These are phyloP conservation scores for Hymenoscyphus occultus DNA, from an alignment of 2,329 filamentous ascomycete species.

Conservation along the genomic window DNA sequence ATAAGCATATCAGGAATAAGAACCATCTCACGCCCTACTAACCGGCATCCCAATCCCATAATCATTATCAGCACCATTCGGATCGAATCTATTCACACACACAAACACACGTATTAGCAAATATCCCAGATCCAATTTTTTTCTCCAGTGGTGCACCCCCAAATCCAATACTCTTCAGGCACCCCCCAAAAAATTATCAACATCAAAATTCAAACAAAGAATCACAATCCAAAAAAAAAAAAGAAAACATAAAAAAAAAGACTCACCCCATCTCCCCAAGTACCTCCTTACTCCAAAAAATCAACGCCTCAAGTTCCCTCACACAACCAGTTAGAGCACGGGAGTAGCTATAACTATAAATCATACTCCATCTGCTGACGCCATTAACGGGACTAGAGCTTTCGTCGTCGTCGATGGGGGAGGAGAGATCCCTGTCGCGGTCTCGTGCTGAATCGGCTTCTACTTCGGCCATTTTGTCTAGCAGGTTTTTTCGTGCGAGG, in stretches of 20 bases:
- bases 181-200: slow-evolving; percentile 46
- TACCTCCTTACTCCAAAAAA: slow-evolving; percentile 56
- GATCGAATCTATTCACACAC: not conserved
- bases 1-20: too few species aligned
- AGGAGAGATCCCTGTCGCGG: too few species aligned
- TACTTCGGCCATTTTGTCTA: slow-evolving; percentile 49
- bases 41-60: not conserved
- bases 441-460: slow-evolving; percentile 37
- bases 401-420: too few species aligned
- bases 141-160: too few species aligned
- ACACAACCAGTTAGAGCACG: slow-evolving; percentile 51
- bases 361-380: slow-evolving; percentile 51
- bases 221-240: slow-evolving; percentile 47
- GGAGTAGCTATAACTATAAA: slow-evolving; percentile 55
- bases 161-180: too few species aligned
- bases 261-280: slow-evolving; percentile 50
- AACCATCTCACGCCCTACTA: not conserved
- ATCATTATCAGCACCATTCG: not conserved
- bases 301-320: slow-evolving; percentile 52
- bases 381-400: slow-evolving; percentile 22
- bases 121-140: too few species aligned
- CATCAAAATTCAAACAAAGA: slow-evolving; percentile 54
- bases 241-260: not conserved
- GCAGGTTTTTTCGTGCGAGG: slow-evolving; percentile 49
- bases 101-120: too few species aligned